Percentiles rank a stretch among this genome's conserved stretches.
Conservation (phyloP, 2,329 filamentous ascomycete genomes). For the Ustulina deusta region DNA sequence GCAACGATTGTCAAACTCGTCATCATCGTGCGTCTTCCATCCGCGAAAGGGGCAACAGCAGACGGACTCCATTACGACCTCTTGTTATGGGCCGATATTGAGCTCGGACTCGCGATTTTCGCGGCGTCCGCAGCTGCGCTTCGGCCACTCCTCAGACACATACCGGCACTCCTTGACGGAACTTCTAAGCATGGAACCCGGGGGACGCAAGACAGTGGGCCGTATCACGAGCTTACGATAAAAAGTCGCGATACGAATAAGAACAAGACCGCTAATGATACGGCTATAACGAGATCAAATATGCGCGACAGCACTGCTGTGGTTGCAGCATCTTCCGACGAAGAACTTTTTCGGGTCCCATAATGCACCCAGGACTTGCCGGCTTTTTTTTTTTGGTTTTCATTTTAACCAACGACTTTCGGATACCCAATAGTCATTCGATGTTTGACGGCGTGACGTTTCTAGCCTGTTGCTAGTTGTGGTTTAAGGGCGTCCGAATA, state of each 20-base stretch:
- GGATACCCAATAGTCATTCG: slow-evolving; percentile 28
- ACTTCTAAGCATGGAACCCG: slow-evolving; percentile 18
- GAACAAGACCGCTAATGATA: background rate
- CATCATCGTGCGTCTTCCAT: slow-evolving; percentile 47
- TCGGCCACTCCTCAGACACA: slow-evolving; percentile 48
- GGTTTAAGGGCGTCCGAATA: background rate
- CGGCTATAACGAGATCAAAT: background rate
- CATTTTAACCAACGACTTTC: slow-evolving; percentile 11
- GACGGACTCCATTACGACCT: slow-evolving; percentile 49
- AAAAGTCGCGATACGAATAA: slow-evolving; percentile 28
- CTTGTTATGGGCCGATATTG: slow-evolving; percentile 51
- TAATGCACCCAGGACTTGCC: slow-evolving; percentile 7
- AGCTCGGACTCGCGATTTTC: slow-evolving; percentile 50
- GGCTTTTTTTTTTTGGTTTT: slow-evolving; percentile 5
- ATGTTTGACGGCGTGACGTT: slow-evolving; percentile 10
- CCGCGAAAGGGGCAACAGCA: slow-evolving; percentile 41
- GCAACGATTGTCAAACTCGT: slow-evolving; percentile 53
- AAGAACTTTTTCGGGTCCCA: slow-evolving; percentile 34
- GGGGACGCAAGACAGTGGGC: slow-evolving; percentile 31
- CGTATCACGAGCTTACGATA: slow-evolving; percentile 36
- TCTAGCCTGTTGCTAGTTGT: background rate
- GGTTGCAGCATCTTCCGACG: slow-evolving; percentile 27
- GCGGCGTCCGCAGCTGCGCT: slow-evolving; percentile 49
- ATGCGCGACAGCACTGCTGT: background rate
- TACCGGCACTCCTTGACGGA: slow-evolving; percentile 37